Evolutionary conservation across 2,329 filamentous ascomycete species (phyloP).

Genomic region (Trichoderma endophyticum): DNA sequence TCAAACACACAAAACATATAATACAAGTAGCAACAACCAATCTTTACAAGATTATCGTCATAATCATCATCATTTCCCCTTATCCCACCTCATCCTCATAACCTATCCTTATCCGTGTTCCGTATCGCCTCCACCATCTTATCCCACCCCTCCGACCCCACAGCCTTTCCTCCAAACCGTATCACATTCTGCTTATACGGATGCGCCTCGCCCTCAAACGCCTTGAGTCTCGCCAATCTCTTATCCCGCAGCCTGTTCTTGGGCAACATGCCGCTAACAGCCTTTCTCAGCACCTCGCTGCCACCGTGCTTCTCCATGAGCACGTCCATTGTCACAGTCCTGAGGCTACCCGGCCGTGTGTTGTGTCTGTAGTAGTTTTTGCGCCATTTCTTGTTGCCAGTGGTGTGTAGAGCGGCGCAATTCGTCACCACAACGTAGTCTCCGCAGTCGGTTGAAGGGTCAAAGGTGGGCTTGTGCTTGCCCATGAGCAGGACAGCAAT

Average conservation of each 20-base stretch:
- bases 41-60: conserved; percentile 14
- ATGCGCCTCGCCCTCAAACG: conserved; percentile 88
- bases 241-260: conserved; percentile 93
- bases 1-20: conserved; percentile 27
- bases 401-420: conserved; percentile 81
- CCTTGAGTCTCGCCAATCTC: conserved; percentile 84
- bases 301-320: conserved; percentile 94
- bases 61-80: neutral
- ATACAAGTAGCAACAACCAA: conserved; percentile 34
- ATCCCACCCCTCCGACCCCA: conserved; percentile 54
- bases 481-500: conserved; percentile 91
- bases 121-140: conserved; percentile 49
- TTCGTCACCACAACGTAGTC: conserved; percentile 96
- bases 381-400: conserved; percentile 87
- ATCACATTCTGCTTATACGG: conserved; percentile 89
- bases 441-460: conserved; percentile 96
- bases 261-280: conserved; percentile 94
- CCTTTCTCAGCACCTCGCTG: conserved; percentile 83
- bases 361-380: conserved; percentile 96
- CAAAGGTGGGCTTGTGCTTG: conserved; percentile 98
- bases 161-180: conserved; percentile 60
- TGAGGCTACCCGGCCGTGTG: conserved; percentile 82
- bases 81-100: conserved; percentile 46
- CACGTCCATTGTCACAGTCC: conserved; percentile 88
- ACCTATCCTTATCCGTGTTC: conserved; percentile 46